A percentile compares a stretch with the other conserved stretches of the same genome.
Evolutionary conservation across 2,329 filamentous ascomycete species (phyloP).

Genomic region (Pestalotiopsis sp.): DNA sequence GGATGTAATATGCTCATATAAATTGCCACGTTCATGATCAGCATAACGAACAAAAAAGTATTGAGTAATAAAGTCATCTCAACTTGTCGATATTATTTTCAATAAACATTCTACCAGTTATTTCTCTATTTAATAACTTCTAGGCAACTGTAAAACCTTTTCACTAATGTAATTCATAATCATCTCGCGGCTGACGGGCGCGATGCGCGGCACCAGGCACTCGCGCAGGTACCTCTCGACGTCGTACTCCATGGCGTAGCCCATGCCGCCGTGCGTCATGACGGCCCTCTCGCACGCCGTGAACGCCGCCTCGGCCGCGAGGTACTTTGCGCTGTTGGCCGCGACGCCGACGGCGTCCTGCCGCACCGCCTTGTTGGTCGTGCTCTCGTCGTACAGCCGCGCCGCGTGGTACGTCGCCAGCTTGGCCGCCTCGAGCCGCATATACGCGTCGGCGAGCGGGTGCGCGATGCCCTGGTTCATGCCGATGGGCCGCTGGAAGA

Average conservation of each 20-base stretch:
- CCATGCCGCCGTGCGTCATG: constrained; percentile 64
- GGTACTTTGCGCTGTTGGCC: constrained; percentile 71
- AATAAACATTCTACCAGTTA: background rate
- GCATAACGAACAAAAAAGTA: background rate
- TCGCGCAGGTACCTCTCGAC: constrained; percentile 69
- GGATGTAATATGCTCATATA: too few relatives aligned
- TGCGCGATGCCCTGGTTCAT: constrained; percentile 69
- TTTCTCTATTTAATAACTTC: constrained; percentile 49
- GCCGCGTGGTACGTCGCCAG: constrained; percentile 68
- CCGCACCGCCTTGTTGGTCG: constrained; percentile 51
- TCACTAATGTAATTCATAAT: constrained; percentile 74
- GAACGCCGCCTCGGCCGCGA: constrained; percentile 68
- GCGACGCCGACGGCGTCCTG: constrained; percentile 63
- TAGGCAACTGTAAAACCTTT: constrained; percentile 66
- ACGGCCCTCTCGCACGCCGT: constrained; percentile 64
- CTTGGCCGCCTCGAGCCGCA: constrained; percentile 67
- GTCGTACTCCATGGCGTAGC: constrained; percentile 66
- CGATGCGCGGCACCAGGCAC: constrained; percentile 65
- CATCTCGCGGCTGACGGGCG: constrained; percentile 72
- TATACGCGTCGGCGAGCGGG: constrained; percentile 66
- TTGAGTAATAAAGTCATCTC: background rate
- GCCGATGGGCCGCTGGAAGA: constrained; percentile 68
- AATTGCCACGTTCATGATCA: too few relatives aligned
- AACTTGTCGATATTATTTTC: background rate
- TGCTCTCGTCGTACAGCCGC: constrained; percentile 59